A percentile compares a stretch with the other conserved stretches of the same genome.
phyloP scores from a whole-genome alignment of 2,329 filamentous ascomycete species.

The Leptographium procerum region DNA sequence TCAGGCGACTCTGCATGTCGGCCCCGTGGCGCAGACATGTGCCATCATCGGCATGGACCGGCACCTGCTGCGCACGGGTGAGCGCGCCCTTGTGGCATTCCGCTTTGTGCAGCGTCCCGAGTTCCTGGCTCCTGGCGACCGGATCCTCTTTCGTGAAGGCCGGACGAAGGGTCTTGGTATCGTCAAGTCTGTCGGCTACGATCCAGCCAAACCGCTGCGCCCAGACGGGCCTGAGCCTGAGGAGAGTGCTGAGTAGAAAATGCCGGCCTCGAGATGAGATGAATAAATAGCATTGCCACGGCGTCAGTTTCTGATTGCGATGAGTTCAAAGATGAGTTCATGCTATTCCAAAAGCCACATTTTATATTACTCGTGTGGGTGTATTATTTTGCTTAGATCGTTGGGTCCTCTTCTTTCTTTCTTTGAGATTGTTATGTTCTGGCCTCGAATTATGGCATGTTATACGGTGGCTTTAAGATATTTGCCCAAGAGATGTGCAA shows the following conservation, averaged over 20 bases:
- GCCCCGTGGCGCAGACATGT: conserved; percentile 88
- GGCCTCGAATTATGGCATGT: no score
- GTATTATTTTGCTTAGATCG: no score
- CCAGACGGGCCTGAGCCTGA: not conserved
- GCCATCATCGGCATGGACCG: conserved; percentile 95
- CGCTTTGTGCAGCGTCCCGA: conserved; percentile 90
- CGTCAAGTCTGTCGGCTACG: conserved; percentile 84
- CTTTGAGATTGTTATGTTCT: no score
- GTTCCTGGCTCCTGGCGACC: conserved; percentile 78
- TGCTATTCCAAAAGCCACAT: no score
- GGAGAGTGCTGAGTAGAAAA: not conserved
- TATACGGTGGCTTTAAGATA: no score
- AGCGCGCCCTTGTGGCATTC: conserved; percentile 89
- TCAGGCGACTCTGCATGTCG: conserved; percentile 96
- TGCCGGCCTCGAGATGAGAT: not conserved
- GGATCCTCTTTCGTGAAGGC: conserved; percentile 86
- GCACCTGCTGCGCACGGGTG: conserved; percentile 88
- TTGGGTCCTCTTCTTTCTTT: no score
- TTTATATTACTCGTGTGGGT: no score
- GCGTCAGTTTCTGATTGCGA: no score
- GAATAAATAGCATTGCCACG: no score
- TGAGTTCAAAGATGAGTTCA: no score
- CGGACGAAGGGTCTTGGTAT: conserved; percentile 92
- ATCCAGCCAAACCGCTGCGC: conserved; percentile 42
- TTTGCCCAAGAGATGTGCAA: no score